These are phyloP conservation scores for Aspergillus oerlinghausenensis DNA, from an alignment of 2,329 filamentous ascomycete genomes.

Conservation along the genomic window DNA sequence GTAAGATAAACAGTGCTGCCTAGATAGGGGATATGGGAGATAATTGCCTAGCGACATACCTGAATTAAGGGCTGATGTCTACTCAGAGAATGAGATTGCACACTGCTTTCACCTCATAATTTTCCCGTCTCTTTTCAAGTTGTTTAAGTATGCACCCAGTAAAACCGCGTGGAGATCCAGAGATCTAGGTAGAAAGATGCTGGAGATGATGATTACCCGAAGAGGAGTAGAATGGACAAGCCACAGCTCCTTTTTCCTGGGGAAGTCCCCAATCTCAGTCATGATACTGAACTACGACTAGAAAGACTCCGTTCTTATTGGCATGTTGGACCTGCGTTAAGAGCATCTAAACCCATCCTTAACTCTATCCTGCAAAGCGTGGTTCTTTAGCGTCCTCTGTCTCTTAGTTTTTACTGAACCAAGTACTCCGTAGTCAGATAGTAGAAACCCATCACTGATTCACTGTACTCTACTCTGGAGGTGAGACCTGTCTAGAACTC, in stretches of 20 bases:
- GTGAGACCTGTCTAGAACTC: not conserved
- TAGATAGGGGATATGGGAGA: not conserved
- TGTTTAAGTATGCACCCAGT: not conserved
- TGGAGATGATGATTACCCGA: not conserved
- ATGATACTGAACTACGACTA: not conserved
- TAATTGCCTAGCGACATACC: not conserved
- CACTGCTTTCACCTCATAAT: not conserved
- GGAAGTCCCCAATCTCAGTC: not conserved
- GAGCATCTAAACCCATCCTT: not conserved
- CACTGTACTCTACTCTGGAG: not conserved
- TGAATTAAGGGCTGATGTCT: not conserved
- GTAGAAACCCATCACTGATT: not conserved
- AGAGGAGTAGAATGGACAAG: not conserved
- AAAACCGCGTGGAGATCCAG: not conserved
- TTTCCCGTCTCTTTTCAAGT: not conserved
- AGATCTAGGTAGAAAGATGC: not conserved
- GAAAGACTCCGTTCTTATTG: not conserved
- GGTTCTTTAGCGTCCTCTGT: not conserved
- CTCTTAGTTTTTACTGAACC: not conserved
- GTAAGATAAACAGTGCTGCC: not conserved
- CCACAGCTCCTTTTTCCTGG: not conserved
- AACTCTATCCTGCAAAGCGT: not conserved
- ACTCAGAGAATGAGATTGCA: not conserved
- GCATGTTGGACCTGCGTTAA: not conserved
- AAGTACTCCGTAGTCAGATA: not conserved